Conservation (phyloP, 2,329 filamentous ascomycete genomes). For the Aquanectria penicillioides region DNA sequence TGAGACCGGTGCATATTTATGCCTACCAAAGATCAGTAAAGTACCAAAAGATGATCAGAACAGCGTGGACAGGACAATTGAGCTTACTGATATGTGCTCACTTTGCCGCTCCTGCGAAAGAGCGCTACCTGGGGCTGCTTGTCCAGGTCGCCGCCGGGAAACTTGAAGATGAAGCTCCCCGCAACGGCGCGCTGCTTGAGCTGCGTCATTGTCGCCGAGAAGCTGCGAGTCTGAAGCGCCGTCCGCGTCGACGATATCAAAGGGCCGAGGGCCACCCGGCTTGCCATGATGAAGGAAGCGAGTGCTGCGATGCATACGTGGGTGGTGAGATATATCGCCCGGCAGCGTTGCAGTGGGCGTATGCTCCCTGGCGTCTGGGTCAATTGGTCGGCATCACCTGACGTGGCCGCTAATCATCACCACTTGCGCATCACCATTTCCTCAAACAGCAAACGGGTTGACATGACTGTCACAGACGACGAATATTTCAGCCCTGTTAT, state of each 20-base stretch:
- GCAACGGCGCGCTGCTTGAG: slow-evolving; percentile 53
- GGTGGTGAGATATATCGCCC: too few relatives aligned
- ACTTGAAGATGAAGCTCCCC: slow-evolving; percentile 62
- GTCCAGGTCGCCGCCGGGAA: slow-evolving; percentile 46
- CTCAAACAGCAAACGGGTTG: too few relatives aligned
- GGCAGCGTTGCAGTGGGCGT: too few relatives aligned
- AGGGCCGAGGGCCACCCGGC: background rate
- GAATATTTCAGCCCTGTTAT: too few relatives aligned
- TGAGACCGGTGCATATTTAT: slow-evolving; percentile 70
- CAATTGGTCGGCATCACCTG: slow-evolving; percentile 10
- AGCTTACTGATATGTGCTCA: slow-evolving; percentile 68
- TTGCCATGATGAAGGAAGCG: background rate
- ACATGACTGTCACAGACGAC: too few relatives aligned
- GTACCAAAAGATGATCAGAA: background rate
- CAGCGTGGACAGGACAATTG: background rate
- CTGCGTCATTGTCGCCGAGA: slow-evolving; percentile 31
- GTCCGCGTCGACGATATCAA: background rate
- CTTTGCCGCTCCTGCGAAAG: slow-evolving; percentile 68
- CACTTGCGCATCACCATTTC: slow-evolving; percentile 6
- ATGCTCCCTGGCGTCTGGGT: too few relatives aligned
- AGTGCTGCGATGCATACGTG: too few relatives aligned
- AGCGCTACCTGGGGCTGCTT: slow-evolving; percentile 64
- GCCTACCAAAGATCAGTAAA: slow-evolving; percentile 46
- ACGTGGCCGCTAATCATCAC: background rate
- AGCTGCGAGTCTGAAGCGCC: slow-evolving; percentile 1